Base-by-base conservation (phyloP, 169 alveolate species). In the Babesia caballi region DNA sequence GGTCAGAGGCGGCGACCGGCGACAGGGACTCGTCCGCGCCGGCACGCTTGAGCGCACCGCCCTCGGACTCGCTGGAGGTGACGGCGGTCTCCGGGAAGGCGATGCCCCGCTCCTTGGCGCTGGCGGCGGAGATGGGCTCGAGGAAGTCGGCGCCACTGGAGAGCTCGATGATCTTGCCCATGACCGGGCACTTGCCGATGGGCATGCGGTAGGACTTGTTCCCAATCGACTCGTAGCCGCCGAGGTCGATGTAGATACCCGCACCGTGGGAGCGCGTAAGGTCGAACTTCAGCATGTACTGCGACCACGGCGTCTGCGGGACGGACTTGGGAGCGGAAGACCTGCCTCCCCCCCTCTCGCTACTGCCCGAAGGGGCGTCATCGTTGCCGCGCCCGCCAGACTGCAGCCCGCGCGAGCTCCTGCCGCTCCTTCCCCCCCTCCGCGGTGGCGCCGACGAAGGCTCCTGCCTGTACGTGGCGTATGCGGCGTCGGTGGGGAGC, bases 141-240 rank as follows among this genome's bases (percentile, higher is more conserved):
- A 84, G 80, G 82, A 81, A 88, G 47, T 73, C 84, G n/a, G 73
- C 88, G 0, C 83, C 70, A 36, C 74, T 72, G 35, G 67, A 82
- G 9, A 75, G 75, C 25, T 67, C 70, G 41, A 76, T 77, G 25
- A 85, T 74, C 75, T 88, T 88, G 41, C 93, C 93, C 46, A 83
- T 69, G 27, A 88, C 91, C 32, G 93, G 93, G 67, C 93, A 88
- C 73, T 77, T 82, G 6, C 93, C 93, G 17, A 67, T 60, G 21
- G 91, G 91, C 84, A 88, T 69, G 27, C 93, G 61, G 59, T 88
- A 84, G 32, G 49, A 35, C 41, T 57, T 41, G 56, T 27, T 25
- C 19, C 44, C 69, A 19, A 88, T 84, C n/a, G 75, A 56, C 41
- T 61, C 91, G 67, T 61, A 72, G 46, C 78, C 88, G 30, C 91